Evolutionary conservation across 345 rosid species (phyloP).

Genomic region (Rubroshorea leprosula): DNA sequence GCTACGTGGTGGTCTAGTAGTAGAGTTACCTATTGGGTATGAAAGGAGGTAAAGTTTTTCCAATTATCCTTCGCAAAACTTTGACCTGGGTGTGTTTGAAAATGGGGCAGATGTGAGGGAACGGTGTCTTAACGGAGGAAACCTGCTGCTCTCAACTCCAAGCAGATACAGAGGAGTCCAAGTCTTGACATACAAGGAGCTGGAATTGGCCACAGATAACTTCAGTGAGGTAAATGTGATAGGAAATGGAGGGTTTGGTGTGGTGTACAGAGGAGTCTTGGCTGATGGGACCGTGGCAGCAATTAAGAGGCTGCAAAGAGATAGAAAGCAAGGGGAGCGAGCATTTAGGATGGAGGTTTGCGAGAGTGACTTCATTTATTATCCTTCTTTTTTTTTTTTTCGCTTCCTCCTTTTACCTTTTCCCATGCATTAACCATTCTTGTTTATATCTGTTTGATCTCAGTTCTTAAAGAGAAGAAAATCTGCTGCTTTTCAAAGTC

Average conservation of each 20-base stretch:
- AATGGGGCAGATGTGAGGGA: constrained; percentile 48
- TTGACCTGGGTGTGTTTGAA: constrained; percentile 11
- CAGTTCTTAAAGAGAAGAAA: too few relatives aligned
- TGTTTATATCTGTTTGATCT: too few relatives aligned
- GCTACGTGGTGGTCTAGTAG: too few relatives aligned
- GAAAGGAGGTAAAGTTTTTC: too few relatives aligned
- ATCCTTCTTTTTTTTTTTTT: constrained; percentile 10
- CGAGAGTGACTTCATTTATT: constrained; percentile 38
- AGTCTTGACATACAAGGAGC: constrained; percentile 80
- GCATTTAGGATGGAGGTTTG: constrained; percentile 79
- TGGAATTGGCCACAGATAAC: constrained; percentile 54
- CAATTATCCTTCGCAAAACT: neutral
- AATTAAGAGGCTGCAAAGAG: constrained; percentile 55
- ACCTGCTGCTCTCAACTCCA: constrained; percentile 20
- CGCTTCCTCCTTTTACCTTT: constrained; percentile 5
- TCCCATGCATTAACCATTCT: too few relatives aligned
- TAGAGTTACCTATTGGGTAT: too few relatives aligned
- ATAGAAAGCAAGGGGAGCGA: constrained; percentile 70
- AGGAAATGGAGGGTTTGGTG: constrained; percentile 56
- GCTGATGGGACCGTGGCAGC: constrained; percentile 78
- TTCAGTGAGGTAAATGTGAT: constrained; percentile 64
- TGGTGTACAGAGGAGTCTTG: constrained; percentile 62
- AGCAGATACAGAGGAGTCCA: constrained; percentile 45
- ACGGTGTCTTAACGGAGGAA: constrained; percentile 46
- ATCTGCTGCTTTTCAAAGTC: too few relatives aligned